Evolutionary conservation across 352 stramenopile genomes (phyloP).

Genomic region (Globisporangium alternatum): DNA sequence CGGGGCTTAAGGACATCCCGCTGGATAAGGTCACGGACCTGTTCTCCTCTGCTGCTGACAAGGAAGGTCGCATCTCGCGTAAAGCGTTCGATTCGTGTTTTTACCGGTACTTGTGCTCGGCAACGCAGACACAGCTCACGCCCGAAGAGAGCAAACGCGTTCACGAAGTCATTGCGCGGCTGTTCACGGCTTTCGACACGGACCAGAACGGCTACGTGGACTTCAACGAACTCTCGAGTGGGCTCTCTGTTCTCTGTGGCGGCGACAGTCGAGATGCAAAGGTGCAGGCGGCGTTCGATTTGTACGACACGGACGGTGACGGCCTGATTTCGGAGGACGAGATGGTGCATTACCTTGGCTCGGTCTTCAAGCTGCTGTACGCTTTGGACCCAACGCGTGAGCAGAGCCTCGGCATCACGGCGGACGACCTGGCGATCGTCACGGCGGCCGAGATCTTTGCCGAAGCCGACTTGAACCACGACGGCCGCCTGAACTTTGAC

Average conservation of each 20-base stretch:
- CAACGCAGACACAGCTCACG: slow-evolving; percentile 31
- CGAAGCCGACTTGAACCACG: slow-evolving; percentile 80
- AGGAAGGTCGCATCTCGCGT: slow-evolving; percentile 53
- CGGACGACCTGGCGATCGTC: slow-evolving; percentile 56
- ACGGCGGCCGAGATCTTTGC: slow-evolving; percentile 85
- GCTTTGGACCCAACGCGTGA: slow-evolving; percentile 60
- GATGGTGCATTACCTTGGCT: slow-evolving; percentile 85
- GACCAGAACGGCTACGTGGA: slow-evolving; percentile 73
- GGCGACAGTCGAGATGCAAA: slow-evolving; percentile 56
- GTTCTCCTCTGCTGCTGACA: slow-evolving; percentile 49
- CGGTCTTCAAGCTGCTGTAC: slow-evolving; percentile 81
- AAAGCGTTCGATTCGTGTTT: slow-evolving; percentile 74
- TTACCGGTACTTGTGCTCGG: slow-evolving; percentile 58
- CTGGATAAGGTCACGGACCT: slow-evolving; percentile 59
- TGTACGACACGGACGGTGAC: slow-evolving; percentile 83
- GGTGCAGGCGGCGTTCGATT: slow-evolving; percentile 73
- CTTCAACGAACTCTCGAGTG: slow-evolving; percentile 72
- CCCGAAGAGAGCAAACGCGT: slow-evolving; percentile 49
- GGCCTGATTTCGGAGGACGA: slow-evolving; percentile 83
- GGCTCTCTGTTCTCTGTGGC: slow-evolving; percentile 67
- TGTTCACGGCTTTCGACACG: slow-evolving; percentile 80
- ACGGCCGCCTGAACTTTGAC: slow-evolving; percentile 80
- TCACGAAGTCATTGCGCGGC: slow-evolving; percentile 66
- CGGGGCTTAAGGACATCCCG: slow-evolving; percentile 57
- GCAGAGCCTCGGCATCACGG: slow-evolving; percentile 53